These are phyloP conservation scores for Cucurbita moschata DNA, from an alignment of 306 rosid species.

Conservation along the genomic window DNA sequence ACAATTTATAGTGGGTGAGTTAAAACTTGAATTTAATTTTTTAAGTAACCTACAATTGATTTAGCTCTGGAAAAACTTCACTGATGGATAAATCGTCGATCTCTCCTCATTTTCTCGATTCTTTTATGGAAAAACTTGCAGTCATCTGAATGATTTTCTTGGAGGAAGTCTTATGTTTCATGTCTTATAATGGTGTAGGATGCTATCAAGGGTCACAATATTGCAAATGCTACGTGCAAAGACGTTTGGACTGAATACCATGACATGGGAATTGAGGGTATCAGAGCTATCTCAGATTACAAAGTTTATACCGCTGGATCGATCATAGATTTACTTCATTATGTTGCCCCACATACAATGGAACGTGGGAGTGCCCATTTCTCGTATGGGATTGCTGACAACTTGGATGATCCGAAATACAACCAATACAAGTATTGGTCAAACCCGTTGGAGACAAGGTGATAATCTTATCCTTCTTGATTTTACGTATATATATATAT, in stretches of 20 bases:
- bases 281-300: constrained; percentile 58
- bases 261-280: constrained; percentile 75
- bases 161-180: background rate
- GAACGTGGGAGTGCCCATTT: constrained; percentile 64
- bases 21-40: background rate
- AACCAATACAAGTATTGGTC: constrained; percentile 73
- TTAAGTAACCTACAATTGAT: background rate
- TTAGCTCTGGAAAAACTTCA: background rate
- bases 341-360: constrained; percentile 83
- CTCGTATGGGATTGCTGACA: constrained; percentile 70
- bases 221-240: constrained; percentile 47
- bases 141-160: background rate
- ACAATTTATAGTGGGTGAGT: background rate
- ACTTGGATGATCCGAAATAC: constrained; percentile 61
- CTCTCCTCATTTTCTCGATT: background rate
- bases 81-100: background rate
- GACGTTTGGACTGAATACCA: constrained; percentile 82
- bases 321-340: constrained; percentile 43
- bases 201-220: constrained; percentile 50
- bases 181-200: constrained; percentile 24
- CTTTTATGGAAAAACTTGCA: background rate
- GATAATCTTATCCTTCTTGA: constrained; percentile 10
- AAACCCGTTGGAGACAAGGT: constrained; percentile 81
- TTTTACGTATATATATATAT: background rate
- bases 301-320: constrained; percentile 53